phyloP scores from a whole-genome alignment of 2,329 filamentous ascomycete species.

The Knoxdaviesia capensis region DNA sequence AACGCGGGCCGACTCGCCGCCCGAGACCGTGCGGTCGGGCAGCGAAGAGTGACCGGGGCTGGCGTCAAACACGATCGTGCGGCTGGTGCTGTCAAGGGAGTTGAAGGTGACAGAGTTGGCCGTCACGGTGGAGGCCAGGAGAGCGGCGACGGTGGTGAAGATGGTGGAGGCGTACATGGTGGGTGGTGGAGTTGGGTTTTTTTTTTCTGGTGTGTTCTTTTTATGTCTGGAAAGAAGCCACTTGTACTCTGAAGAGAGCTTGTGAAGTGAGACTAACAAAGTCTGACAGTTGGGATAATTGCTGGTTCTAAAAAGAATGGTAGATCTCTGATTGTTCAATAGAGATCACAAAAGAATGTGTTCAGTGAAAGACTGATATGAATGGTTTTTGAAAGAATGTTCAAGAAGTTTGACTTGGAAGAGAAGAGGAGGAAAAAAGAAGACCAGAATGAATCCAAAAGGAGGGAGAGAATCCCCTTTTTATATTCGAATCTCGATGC shows the following conservation, averaged over 20 bases:
- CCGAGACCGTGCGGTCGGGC: conserved; percentile 18
- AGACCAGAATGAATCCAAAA: conserved; percentile 4
- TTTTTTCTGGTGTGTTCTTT: not conserved
- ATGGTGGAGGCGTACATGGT: conserved; percentile 33
- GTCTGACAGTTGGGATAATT: no score
- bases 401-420: not conserved
- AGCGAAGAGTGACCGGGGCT: conserved; percentile 17
- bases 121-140: conserved; percentile 21
- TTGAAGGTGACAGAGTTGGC: conserved; percentile 33
- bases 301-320: no score
- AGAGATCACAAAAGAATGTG: no score
- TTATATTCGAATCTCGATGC: conserved; percentile 7
- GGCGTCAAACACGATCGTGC: conserved; percentile 30
- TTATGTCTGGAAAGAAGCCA: conserved; percentile 4
- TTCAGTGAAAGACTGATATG: no score
- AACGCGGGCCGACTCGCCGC: conserved; percentile 17
- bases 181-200: conserved; percentile 8
- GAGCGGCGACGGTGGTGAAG: conserved; percentile 21
- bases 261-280: conserved; percentile 1
- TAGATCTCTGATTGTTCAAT: no score
- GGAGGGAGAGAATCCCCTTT: conserved; percentile 8
- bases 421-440: conserved; percentile 6
- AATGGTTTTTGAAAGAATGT: not conserved
- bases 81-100: conserved; percentile 30
- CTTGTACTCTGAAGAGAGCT: conserved; percentile 2